Evolutionary conservation across 2,329 filamentous ascomycete genomes (phyloP), one percentile per base, ranked within the genome.

Genomic region (Hortaea werneckii): DNA sequence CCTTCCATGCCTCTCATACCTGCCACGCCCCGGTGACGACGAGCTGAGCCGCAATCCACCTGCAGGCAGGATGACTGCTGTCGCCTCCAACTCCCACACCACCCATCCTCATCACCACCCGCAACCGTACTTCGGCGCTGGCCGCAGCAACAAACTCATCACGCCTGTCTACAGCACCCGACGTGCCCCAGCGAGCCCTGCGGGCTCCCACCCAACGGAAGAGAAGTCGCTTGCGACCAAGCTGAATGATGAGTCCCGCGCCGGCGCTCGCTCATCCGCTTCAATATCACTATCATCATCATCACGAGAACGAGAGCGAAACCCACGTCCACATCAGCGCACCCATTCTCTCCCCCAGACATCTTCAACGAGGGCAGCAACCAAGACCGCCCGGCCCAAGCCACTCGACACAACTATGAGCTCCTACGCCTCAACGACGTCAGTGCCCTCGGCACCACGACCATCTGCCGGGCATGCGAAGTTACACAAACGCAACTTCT

Each of bases 401-500:
- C 41, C 29, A 12, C 30, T 47, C 29, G 51, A 53, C 45, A 48
- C 46, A 9, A 48, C 34, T 41, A 55, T 52, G 47, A 47, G 42
- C 40, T 46, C 49, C 10, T 43, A 47, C 27, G 44, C 44, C 28
- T 41, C 43, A 12, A 51, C 43, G 13, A 48, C 46, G 12, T 46
- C 50, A 10, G 41, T 49, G 28, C 42, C 47, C 5, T 41, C 47
- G 8, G 45, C 46, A 6, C 38, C 37, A 13, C 37, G 43, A 29
- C 30, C 46, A 11, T 32, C 30, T 8, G 32, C 45, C n/a, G 40
- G 41, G 38, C 57, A 57, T 49, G 48, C 51, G 37, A 62, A 60
- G 49, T 51, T 62, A 35, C 60, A 62, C 51, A 63, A 60, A 51
- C 51, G 61, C 32, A 52, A 49, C 43, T 50, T 50, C 37, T 62